phyloP scores from a whole-genome alignment of 1,284 basidiomycete species.

The Trametes hirsuta region DNA sequence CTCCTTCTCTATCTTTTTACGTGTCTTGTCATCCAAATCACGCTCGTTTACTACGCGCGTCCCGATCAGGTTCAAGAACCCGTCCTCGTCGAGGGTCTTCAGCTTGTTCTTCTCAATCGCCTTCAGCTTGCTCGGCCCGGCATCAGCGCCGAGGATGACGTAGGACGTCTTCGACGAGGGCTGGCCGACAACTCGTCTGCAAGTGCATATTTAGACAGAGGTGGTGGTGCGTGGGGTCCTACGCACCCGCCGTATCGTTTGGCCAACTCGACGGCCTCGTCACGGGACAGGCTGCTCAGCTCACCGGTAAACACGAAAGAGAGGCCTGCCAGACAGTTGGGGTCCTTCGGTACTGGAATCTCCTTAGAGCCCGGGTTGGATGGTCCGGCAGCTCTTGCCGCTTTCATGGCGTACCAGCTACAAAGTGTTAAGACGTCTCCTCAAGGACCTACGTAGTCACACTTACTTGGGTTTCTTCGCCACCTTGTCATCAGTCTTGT shows the following conservation, averaged over 20 bases:
- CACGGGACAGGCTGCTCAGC: conserved; percentile 83
- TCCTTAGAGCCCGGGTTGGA: conserved; percentile 79
- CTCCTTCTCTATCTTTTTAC: conserved; percentile 85
- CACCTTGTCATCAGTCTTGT: conserved; percentile 9
- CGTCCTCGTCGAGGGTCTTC: conserved; percentile 84
- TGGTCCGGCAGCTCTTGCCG: conserved; percentile 68
- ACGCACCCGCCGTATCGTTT: conserved; percentile 92
- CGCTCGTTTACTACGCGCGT: conserved; percentile 52
- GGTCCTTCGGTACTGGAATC: conserved; percentile 73
- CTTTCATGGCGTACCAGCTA: conserved; percentile 69
- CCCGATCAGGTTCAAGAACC: conserved; percentile 82
- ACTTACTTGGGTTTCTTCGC: conserved; percentile 41
- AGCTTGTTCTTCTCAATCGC: conserved; percentile 84
- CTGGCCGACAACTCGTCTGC: conserved; percentile 82
- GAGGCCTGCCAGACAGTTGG: conserved; percentile 85
- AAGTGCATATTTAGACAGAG: neutral
- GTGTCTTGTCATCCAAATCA: conserved; percentile 76
- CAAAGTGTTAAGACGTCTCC: neutral
- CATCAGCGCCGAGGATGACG: conserved; percentile 87
- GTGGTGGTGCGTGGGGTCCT: neutral
- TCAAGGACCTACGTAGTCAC: conserved; percentile 19
- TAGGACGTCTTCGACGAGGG: conserved; percentile 92
- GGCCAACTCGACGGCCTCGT: conserved; percentile 86
- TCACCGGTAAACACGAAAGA: conserved; percentile 98
- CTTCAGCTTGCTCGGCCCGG: conserved; percentile 86